phyloP scores from a whole-genome alignment of 2,329 filamentous ascomycete genomes.

The Fusarium albosuccineum region DNA sequence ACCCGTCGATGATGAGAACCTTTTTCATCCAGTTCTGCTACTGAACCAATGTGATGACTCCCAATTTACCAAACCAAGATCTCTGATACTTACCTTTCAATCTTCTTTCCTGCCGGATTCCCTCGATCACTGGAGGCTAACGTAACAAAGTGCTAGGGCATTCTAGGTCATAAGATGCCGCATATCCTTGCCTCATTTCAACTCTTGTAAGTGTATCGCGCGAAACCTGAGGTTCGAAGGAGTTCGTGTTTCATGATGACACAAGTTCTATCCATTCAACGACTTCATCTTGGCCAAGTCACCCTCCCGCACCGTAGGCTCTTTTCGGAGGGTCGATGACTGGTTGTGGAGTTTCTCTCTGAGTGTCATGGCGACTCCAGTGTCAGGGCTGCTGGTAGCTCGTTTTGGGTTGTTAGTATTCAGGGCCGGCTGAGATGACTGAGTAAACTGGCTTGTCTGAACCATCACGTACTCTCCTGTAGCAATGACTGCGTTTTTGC shows the following conservation, averaged over 20 bases:
- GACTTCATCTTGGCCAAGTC: conserved; percentile 75
- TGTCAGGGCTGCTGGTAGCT: conserved; percentile 59
- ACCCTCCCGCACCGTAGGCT: conserved; percentile 78
- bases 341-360: conserved; percentile 78
- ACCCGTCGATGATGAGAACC: conserved; percentile 72
- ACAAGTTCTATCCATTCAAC: conserved; percentile 82
- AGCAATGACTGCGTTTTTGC: conserved; percentile 7
- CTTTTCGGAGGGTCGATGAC: conserved; percentile 65
- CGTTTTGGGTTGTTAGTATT: conserved; percentile 66
- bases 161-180: neutral
- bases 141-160: conserved; percentile 8
- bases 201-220: conserved; percentile 27
- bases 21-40: conserved; percentile 79
- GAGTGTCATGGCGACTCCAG: conserved; percentile 72
- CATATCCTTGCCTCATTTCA: neutral
- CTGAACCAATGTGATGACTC: conserved; percentile 76
- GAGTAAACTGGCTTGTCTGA: conserved; percentile 78
- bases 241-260: conserved; percentile 52
- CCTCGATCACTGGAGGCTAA: conserved; percentile 24
- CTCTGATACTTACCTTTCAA: conserved; percentile 61
- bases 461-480: conserved; percentile 17
- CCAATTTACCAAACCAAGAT: conserved; percentile 74
- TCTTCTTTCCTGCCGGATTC: conserved; percentile 8
- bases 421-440: conserved; percentile 72
- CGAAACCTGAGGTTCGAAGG: conserved; percentile 4